These are phyloP conservation scores for Austroboletus novae-zelandiae DNA, from an alignment of 1,284 basidiomycete species.

Conservation along the genomic window DNA sequence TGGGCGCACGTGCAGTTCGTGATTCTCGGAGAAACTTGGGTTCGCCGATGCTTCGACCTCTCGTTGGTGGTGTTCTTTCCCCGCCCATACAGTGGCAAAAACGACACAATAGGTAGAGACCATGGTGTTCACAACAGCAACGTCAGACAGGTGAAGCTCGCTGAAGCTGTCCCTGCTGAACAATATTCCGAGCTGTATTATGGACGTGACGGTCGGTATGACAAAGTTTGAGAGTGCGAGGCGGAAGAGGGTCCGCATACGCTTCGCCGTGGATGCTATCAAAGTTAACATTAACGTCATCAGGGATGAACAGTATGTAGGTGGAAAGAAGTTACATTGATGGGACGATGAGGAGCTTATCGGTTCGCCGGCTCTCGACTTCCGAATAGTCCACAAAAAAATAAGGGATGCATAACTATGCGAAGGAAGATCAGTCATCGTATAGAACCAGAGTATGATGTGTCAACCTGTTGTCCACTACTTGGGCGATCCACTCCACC, in stretches of 20 bases:
- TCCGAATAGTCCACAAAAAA: conserved; percentile 20
- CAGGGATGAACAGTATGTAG: neutral
- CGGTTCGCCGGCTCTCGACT: neutral
- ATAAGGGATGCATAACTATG: conserved; percentile 19
- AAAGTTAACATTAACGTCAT: neutral
- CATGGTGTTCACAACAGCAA: conserved; percentile 15
- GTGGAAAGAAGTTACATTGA: conserved; percentile 2
- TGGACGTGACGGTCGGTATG: conserved; percentile 18
- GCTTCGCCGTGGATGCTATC: conserved; percentile 12
- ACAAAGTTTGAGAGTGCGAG: conserved; percentile 24
- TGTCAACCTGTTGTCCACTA: conserved; percentile 21
- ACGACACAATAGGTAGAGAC: conserved; percentile 26
- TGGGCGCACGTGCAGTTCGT: neutral
- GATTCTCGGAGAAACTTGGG: neutral
- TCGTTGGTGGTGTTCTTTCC: conserved; percentile 6
- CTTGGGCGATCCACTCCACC: conserved; percentile 22
- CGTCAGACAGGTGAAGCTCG: neutral
- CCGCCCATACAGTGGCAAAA: conserved; percentile 30
- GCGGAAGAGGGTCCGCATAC: conserved; percentile 12
- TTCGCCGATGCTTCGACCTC: neutral
- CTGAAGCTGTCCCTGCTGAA: conserved; percentile 3
- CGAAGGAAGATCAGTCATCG: neutral
- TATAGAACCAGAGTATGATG: too few relatives aligned
- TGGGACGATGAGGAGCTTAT: neutral
- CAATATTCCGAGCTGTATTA: conserved; percentile 12